These are phyloP conservation scores for Tetrapisispora nanseiensis DNA, from an alignment of 805 yeast species.

Conservation along the genomic window DNA sequence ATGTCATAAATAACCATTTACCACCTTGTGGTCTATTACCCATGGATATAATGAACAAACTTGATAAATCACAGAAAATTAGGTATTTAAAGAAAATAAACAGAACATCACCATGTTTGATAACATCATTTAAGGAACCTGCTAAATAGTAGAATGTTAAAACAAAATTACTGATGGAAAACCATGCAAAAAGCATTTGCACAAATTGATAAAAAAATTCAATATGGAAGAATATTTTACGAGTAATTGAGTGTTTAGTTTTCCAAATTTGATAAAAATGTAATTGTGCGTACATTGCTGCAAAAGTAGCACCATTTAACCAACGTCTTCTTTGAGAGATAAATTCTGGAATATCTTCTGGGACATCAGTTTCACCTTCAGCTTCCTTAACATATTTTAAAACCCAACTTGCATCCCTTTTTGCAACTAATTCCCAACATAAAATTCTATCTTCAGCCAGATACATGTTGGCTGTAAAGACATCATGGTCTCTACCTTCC, in stretches of 20 bases:
- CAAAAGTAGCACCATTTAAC: constrained; percentile 96
- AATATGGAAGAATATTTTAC: constrained; percentile 73
- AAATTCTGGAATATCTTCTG: constrained; percentile 88
- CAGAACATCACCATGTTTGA: constrained; percentile 67
- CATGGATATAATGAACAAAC: constrained; percentile 87
- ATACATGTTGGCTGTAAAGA: constrained; percentile 94
- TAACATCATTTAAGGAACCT: constrained; percentile 55
- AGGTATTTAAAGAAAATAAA: constrained; percentile 82
- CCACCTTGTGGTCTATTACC: constrained; percentile 99
- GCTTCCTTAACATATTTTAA: constrained; percentile 87
- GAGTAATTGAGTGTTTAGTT: constrained; percentile 70
- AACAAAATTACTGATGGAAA: constrained; percentile 85
- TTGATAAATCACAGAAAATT: constrained; percentile 69
- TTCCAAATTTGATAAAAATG: constrained; percentile 85
- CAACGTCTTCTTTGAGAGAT: constrained; percentile 95
- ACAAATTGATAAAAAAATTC: constrained; percentile 85
- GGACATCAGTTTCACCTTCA: constrained; percentile 94
- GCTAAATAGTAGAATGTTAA: constrained; percentile 88
- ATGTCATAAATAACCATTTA: constrained; percentile 57
- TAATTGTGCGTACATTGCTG: constrained; percentile 80
- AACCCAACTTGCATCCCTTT: constrained; percentile 74
- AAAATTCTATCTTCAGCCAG: constrained; percentile 93
- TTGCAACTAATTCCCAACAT: constrained; percentile 94
- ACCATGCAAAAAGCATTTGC: constrained; percentile 77
- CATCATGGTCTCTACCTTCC: constrained; percentile 52